Conservation (phyloP, 2,329 filamentous ascomycete genomes). For the Metarhizium brunneum region DNA sequence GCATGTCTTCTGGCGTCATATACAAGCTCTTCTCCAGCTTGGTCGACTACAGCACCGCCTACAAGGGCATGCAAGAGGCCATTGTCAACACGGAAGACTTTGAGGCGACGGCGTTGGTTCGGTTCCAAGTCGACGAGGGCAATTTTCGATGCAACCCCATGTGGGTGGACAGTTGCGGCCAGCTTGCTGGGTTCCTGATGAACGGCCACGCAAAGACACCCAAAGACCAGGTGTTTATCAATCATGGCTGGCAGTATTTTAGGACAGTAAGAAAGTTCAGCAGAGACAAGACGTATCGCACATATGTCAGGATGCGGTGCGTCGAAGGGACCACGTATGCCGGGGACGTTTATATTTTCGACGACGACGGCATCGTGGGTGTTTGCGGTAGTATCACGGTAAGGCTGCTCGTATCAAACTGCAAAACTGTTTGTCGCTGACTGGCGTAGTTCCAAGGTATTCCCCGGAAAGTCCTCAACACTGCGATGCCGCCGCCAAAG, state of each 20-base stretch:
- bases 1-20: not conserved
- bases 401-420: not conserved
- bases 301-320: not conserved
- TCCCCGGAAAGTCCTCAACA: not conserved
- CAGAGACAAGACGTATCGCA: not conserved
- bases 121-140: not conserved
- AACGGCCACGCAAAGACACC: not conserved
- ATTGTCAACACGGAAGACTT: conserved; percentile 6
- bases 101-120: conserved; percentile 5
- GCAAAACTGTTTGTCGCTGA: not conserved
- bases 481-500: not conserved
- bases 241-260: not conserved
- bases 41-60: conserved; percentile 20
- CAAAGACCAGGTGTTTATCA: not conserved
- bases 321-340: not conserved
- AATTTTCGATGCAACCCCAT: not conserved
- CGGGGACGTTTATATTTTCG: not conserved
- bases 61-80: not conserved
- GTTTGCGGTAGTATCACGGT: not conserved
- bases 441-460: not conserved
- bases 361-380: not conserved
- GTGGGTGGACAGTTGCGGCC: not conserved
- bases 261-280: not conserved
- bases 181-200: not conserved
- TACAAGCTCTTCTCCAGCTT: not conserved